Evolutionary conservation across 1,139 yeast species (phyloP), one percentile per base, ranked within the genome.

Genomic region (Hansenula sp.): DNA sequence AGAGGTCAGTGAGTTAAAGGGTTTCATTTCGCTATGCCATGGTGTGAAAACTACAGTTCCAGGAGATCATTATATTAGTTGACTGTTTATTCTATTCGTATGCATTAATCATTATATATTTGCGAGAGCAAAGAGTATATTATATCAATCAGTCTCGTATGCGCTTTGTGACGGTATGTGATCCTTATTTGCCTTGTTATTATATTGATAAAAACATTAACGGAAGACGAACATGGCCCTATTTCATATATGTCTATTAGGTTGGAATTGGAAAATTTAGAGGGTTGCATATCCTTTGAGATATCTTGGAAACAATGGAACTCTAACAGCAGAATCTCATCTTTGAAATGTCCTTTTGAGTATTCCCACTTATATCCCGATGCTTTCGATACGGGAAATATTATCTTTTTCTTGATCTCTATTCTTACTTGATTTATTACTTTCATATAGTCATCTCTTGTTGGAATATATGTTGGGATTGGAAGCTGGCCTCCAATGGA

Each of bases 291-390:
- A 27, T 52, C 53, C 21, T 48, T 48, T 25, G 46, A 38, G 2
- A 25, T 19, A 31, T 54, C 58, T 38, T 54, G 58, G 46, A 53
- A 54, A 30, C 58, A 54, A 0, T 51, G 48, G 29, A 48, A 54
- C 21, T 48, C 49, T 12, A 54, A 35, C 36, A 52, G 47, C 33
- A 53, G 52, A 4, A 52, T 50, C 33, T 46, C 38, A 34, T 49
- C 49, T 42, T 50, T 52, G 39, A 49, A 53, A 9, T 52, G 44
- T 27, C 54, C 48, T 28, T 50, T 48, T 19, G 49, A 39, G 37
- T 54, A 54, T 4, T 44, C 53, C 58, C 58, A 54, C 40, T 54
- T 54, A 33, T 53, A 54, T 0, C 58, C 58, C 6, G 57, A 49
- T 3, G 50, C 47, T 21, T 43, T 44, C 5, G 52, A 49, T 30